These are phyloP conservation scores for Tolypocladium nubicola DNA, from an alignment of 2,329 filamentous ascomycete genomes.

Conservation along the genomic window DNA sequence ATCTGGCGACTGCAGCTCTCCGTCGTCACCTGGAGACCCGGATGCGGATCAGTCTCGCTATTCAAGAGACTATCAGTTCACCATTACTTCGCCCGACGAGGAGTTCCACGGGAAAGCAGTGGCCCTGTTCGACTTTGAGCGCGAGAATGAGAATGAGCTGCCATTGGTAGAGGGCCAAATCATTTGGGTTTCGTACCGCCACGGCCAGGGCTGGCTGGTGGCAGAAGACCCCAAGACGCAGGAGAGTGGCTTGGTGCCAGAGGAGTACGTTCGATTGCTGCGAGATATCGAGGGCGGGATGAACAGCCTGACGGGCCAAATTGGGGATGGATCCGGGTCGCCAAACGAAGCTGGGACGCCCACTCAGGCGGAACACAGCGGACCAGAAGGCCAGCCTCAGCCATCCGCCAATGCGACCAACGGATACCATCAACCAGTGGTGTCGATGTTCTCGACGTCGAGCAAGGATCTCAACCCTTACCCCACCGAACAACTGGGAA, in stretches of 20 bases:
- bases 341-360: conserved; percentile 50
- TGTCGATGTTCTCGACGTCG: conserved; percentile 60
- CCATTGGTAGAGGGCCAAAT: conserved; percentile 89
- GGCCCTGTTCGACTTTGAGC: conserved; percentile 86
- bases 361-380: conserved; percentile 46
- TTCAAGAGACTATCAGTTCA: conserved; percentile 88
- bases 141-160: conserved; percentile 94
- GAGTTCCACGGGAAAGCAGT: conserved; percentile 97
- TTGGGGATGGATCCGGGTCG: conserved; percentile 38
- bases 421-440: conserved; percentile 57
- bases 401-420: conserved; percentile 38
- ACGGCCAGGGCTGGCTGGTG: conserved; percentile 95
- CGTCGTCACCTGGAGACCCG: conserved; percentile 47
- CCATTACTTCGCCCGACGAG: conserved; percentile 88
- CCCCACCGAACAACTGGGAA: conserved; percentile 52
- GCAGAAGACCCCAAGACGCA: conserved; percentile 90
- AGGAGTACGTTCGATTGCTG: conserved; percentile 88
- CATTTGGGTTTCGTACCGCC: conserved; percentile 90
- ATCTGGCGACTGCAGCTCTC: conserved; percentile 47
- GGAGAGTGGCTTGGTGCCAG: conserved; percentile 89
- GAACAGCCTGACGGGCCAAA: conserved; percentile 56
- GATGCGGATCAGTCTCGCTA: conserved; percentile 67
- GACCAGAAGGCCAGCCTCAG: conserved; percentile 35
- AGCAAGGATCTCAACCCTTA: conserved; percentile 61
- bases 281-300: conserved; percentile 89